Conservation (phyloP, 306 rosid species). For the Mimosa bimucronata region DNA sequence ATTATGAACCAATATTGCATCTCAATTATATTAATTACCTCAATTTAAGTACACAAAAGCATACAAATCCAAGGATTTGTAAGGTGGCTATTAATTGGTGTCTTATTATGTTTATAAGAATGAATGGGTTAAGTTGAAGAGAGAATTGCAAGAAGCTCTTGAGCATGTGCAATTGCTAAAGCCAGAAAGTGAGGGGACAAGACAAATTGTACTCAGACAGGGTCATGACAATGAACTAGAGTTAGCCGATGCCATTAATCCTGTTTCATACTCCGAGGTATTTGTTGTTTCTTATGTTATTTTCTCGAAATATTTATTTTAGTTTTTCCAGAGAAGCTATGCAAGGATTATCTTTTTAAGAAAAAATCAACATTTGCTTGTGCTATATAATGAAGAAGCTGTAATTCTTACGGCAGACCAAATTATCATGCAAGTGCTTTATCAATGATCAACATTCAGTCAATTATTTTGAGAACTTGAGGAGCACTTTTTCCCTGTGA, state of each 20-base stretch:
- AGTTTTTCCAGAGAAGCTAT: not conserved
- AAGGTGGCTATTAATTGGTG: not conserved
- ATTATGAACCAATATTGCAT: too few species aligned
- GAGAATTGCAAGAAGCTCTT: not conserved
- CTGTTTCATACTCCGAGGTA: not conserved
- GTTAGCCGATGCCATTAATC: not conserved
- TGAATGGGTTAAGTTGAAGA: not conserved
- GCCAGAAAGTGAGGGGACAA: not conserved
- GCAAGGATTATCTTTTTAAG: not conserved
- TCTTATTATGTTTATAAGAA: not conserved
- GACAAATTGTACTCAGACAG: not conserved
- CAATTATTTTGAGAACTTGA: too few species aligned
- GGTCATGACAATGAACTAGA: not conserved
- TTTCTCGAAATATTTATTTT: not conserved
- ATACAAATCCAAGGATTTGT: too few species aligned
- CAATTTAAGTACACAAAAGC: too few species aligned
- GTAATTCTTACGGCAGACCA: not conserved
- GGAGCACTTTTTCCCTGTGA: too few species aligned
- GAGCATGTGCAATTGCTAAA: not conserved
- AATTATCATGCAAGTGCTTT: not conserved
- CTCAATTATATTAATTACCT: too few species aligned
- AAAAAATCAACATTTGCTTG: not conserved
- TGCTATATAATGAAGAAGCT: not conserved
- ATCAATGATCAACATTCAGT: not conserved
- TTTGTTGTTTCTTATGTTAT: not conserved